phyloP scores from a whole-genome alignment of 208 protist species.

The Crithidia fasciculata region DNA sequence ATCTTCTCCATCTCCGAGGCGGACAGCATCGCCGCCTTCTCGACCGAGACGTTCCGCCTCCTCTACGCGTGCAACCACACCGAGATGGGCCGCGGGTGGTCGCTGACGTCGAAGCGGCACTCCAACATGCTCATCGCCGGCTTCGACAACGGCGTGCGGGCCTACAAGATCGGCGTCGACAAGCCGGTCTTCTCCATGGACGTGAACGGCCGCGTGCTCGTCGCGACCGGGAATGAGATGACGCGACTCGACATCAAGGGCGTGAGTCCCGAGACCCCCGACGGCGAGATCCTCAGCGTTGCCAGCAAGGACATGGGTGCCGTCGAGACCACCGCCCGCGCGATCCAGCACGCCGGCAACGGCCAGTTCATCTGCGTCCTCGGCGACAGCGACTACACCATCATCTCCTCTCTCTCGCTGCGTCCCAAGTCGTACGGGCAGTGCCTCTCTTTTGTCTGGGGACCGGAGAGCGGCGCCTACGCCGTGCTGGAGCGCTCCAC shows the following conservation, averaged over 20 bases:
- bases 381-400: conserved; percentile 97
- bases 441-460: conserved; percentile 97
- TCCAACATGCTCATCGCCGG: conserved; percentile 92
- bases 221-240: conserved; percentile 96
- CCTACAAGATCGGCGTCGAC: conserved; percentile 94
- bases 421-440: conserved; percentile 97
- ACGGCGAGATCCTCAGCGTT: conserved; percentile 79
- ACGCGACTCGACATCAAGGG: conserved; percentile 89
- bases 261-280: conserved; percentile 44
- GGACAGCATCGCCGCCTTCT: conserved; percentile 93
- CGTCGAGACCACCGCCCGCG: conserved; percentile 93
- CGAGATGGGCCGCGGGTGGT: conserved; percentile 95
- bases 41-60: conserved; percentile 95
- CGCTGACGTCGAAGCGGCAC: conserved; percentile 77
- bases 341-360: conserved; percentile 94
- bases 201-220: conserved; percentile 95
- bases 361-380: conserved; percentile 96
- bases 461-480: conserved; percentile 87
- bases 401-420: conserved; percentile 97
- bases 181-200: conserved; percentile 98
- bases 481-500: conserved; percentile 91
- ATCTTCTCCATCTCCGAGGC: conserved; percentile 97
- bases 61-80: conserved; percentile 96
- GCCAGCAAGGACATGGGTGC: conserved; percentile 95
- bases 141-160: conserved; percentile 90